These are phyloP conservation scores for Mycotypha africana DNA, from an alignment of 371 early-diverging fungal species.

Conservation along the genomic window DNA sequence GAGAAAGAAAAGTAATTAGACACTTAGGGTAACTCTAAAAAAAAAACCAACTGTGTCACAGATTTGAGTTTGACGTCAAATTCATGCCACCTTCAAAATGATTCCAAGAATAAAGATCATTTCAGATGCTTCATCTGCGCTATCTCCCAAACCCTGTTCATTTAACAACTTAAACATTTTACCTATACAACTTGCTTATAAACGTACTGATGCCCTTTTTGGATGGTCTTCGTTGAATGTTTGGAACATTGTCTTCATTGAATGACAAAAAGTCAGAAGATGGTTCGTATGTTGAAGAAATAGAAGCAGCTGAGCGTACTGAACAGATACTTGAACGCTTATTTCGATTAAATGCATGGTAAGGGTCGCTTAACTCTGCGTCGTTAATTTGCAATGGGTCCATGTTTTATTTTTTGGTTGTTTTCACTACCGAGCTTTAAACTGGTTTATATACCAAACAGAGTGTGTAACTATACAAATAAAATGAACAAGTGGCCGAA, in stretches of 20 bases:
- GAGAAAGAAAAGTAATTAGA: too few species aligned
- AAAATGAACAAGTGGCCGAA: too few species aligned
- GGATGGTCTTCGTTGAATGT: constrained; percentile 3
- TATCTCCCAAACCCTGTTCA: background rate
- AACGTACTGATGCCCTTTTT: constrained; percentile 17
- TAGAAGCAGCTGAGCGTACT: constrained; percentile 1
- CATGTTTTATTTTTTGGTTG: background rate
- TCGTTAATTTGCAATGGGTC: background rate
- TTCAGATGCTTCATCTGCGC: background rate
- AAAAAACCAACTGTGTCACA: too few species aligned
- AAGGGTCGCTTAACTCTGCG: background rate
- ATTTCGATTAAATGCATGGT: constrained; percentile 3
- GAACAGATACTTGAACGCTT: constrained; percentile 11
- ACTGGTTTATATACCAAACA: too few species aligned
- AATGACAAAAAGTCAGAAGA: constrained; percentile 7
- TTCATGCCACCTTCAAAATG: too few species aligned
- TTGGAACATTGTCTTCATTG: background rate
- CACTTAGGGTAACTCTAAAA: too few species aligned
- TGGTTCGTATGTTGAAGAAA: constrained; percentile 6
- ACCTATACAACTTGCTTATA: constrained; percentile 14
- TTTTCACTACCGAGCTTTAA: too few species aligned
- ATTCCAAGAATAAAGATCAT: too few species aligned
- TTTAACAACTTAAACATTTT: too few species aligned
- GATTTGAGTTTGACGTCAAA: too few species aligned
- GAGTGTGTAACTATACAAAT: too few species aligned